Percentiles rank a stretch among this genome's conserved stretches.
Conservation (phyloP, 1,284 basidiomycete genomes). For the Moniliophthora roreri region DNA sequence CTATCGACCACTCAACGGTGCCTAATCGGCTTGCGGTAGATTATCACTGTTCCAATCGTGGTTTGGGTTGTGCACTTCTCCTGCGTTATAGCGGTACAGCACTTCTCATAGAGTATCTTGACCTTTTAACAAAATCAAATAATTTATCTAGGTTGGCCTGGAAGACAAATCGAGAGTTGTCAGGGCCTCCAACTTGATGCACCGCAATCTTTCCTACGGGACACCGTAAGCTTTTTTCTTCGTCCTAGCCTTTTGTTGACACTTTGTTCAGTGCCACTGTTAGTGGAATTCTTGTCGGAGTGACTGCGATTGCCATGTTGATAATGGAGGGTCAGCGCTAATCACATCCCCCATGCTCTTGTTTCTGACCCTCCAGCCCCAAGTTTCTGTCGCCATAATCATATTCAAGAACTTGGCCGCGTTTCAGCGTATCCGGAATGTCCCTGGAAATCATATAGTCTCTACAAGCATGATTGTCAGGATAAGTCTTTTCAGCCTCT, state of each 20-base stretch:
- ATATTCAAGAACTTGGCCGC: not conserved
- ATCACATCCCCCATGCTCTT: not conserved
- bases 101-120: not conserved
- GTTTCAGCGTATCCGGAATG: not conserved
- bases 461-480: not conserved
- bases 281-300: no score
- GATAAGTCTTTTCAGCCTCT: not conserved
- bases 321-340: not conserved
- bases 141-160: slow-evolving; percentile 2
- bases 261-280: no score
- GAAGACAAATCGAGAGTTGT: not conserved
- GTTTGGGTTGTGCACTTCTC: not conserved
- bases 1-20: not conserved
- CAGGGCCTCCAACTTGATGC: not conserved
- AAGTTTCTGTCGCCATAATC: not conserved
- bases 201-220: not conserved
- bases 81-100: not conserved
- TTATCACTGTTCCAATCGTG: not conserved
- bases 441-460: not conserved
- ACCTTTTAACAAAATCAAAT: not conserved
- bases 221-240: not conserved
- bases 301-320: no score
- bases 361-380: not conserved
- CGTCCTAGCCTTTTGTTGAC: no score
- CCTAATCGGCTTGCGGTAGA: not conserved